Base-by-base conservation (phyloP, 148 eudicot species). In the Nepenthes mirabilis region DNA sequence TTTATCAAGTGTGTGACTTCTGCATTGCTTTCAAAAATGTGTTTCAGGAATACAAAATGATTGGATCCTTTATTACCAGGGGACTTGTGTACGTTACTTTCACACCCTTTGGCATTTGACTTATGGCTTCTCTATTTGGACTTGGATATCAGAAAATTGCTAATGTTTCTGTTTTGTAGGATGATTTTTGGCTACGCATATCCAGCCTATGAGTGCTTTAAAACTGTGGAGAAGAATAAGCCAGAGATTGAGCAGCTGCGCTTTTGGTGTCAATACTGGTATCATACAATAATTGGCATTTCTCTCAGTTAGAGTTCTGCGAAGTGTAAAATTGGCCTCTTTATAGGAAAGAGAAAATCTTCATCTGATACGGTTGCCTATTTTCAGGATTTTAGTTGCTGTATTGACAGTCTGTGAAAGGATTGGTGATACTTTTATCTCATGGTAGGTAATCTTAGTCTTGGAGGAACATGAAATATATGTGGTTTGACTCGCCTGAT, bases 241-340 rank as follows among this genome's bases (percentile, higher is more conserved):
- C 94, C 98, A 32, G 88, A 91, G 11, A 83, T 91, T 57, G 96
- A 91, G 75, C 88, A 83, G 55, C 84, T 91, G 50, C 90, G 86
- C 10, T 91, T 91, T 74, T 91, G 96, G 98, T 91, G 96, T 80
- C 96, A 88, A 63, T 88, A 88, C 58, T 91, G 98, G 98, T 91
- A 85, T 51, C 11, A 0, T 11, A 45, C 23, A 45, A 45, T 49
- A 49, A n/a, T n/a, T n/a, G 6, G 10, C 52, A 49, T 49, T 34
- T 64, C 50, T 62, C 34, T 62, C 40, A 32, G 52, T 43, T 14
- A 59, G 9, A 13, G 9, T 48, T 32, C 14, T 36, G 12, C 34
- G 58, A 23, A 62, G 48, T 45, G 6, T 6, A 6, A n/a, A 49
- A 49, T 34, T 55, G 33, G 36, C 36, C 37, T 55, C 6, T 11